Evolutionary conservation across 345 rosid species (phyloP).

Genomic region (Corchorus olitorius): DNA sequence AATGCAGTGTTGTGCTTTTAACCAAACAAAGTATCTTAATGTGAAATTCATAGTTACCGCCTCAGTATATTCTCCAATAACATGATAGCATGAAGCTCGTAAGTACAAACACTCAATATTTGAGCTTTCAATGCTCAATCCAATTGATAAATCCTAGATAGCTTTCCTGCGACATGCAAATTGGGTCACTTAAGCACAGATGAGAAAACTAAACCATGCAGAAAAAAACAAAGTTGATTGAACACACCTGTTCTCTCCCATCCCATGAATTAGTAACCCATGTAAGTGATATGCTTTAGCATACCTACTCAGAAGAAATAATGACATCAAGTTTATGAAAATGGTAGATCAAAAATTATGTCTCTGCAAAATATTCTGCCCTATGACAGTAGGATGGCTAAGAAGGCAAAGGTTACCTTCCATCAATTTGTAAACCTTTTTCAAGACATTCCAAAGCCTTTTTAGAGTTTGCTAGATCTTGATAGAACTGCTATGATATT

Average conservation of each 20-base stretch:
- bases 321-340: background rate
- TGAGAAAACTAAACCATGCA: too few species aligned
- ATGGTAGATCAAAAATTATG: background rate
- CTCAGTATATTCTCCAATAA: conserved; percentile 83
- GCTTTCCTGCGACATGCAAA: conserved; percentile 67
- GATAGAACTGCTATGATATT: conserved; percentile 63
- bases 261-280: conserved; percentile 76
- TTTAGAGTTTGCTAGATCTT: conserved; percentile 68
- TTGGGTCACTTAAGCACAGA: background rate
- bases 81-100: conserved; percentile 95
- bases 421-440: conserved; percentile 65
- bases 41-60: conserved; percentile 49
- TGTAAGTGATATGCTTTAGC: conserved; percentile 87
- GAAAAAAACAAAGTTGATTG: too few species aligned
- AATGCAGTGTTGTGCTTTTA: background rate
- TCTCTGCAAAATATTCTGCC: background rate
- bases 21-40: conserved; percentile 12
- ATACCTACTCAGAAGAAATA: conserved; percentile 49
- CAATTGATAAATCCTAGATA: conserved; percentile 74
- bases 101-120: conserved; percentile 82
- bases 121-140: conserved; percentile 75
- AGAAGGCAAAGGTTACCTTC: conserved; percentile 45
- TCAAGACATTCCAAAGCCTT: conserved; percentile 83
- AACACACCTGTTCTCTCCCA: conserved; percentile 85
- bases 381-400: background rate